phyloP scores from a whole-genome alignment of 805 yeast species.

The Wickerhamomyces xylosicus region DNA sequence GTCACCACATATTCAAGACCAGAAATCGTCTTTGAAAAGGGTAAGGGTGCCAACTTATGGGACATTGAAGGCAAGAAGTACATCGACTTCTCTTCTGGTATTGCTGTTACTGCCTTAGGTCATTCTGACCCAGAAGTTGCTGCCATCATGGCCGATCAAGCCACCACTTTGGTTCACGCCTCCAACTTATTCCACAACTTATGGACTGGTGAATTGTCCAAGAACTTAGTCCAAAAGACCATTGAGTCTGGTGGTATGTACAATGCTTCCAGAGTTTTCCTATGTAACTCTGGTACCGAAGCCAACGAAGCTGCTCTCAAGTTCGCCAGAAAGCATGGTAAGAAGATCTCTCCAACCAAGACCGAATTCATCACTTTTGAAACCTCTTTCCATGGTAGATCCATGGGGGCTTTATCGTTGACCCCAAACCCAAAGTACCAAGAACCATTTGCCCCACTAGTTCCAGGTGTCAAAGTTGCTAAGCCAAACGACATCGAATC shows the following conservation, averaged over 20 bases:
- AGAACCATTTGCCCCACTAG: conserved; percentile 79
- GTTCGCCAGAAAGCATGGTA: conserved; percentile 76
- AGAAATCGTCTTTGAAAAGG: conserved; percentile 64
- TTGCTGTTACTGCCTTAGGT: conserved; percentile 94
- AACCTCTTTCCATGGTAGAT: conserved; percentile 89
- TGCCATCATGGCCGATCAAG: conserved; percentile 62
- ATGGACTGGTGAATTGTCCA: conserved; percentile 74
- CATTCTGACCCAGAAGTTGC: conserved; percentile 74
- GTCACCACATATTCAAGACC: conserved; percentile 82
- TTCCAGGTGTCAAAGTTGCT: conserved; percentile 81
- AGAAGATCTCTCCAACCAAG: conserved; percentile 40
- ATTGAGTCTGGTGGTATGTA: conserved; percentile 67
- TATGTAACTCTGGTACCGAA: conserved; percentile 69
- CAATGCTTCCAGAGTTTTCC: conserved; percentile 64
- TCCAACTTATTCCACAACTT: conserved; percentile 81
- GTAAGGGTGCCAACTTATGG: conserved; percentile 70
- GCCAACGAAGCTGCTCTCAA: conserved; percentile 75
- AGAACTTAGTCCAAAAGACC: conserved; percentile 61
- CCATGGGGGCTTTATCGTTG: conserved; percentile 87
- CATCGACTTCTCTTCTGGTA: conserved; percentile 90
- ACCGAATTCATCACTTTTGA: conserved; percentile 78
- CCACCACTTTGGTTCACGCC: conserved; percentile 63
- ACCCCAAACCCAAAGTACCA: conserved; percentile 93
- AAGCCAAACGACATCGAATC: conserved; percentile 43
- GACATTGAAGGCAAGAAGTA: conserved; percentile 73